Evolutionary conservation across 1,284 basidiomycete genomes (phyloP), one percentile per base, ranked within the genome.

Genomic region (Malassezia cuniculi): DNA sequence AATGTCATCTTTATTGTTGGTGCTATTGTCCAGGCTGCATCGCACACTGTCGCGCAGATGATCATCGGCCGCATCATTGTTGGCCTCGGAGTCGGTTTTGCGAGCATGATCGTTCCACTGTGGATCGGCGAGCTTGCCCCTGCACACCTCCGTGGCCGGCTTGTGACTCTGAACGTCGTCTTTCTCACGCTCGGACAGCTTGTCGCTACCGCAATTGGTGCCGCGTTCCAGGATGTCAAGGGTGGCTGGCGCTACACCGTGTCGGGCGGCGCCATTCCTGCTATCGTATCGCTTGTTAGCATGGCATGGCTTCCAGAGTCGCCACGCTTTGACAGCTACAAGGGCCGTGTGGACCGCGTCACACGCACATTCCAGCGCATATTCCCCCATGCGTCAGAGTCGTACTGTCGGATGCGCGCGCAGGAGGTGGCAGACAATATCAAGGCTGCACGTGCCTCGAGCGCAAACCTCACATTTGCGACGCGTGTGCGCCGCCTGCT

Each of bases 91-190:
- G 64, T 69, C 36, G 58, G 65, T 1, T 55, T 68, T 2, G 65
- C 68, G 10, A 60, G 60, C 2, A 59, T 57, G 31, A 53, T 67
- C 16, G 60, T 66, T 5, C 69, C 69, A 5, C 39, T 69, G 14
- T 70, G 68, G 50, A 66, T 70, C 40, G 60, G 55, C 32, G 70
- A 71, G 46, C 41, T 70, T 1, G 57, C 68, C 6, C 69, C 69
- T 0, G 59, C 68, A 20, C 53, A 60, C 12, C 59, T 62, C 45
- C 60, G 70, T 17, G 69, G 69, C 9, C 55, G 59, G 3, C 48
- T 70, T 22, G 69, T 70, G 19, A 67, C 65, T 1, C 57, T 68
- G 34, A 60, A 70, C 43, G 56, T 55, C 28, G 53, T 65, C 25
- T 50, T 56, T 26, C 68, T 70, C 47, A 69, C 68, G 11, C 55